A percentile compares a stretch with the other conserved stretches of the same genome.
phyloP scores from a whole-genome alignment of 192 early-diverging fungal genomes.

The Coemansia sp. region DNA sequence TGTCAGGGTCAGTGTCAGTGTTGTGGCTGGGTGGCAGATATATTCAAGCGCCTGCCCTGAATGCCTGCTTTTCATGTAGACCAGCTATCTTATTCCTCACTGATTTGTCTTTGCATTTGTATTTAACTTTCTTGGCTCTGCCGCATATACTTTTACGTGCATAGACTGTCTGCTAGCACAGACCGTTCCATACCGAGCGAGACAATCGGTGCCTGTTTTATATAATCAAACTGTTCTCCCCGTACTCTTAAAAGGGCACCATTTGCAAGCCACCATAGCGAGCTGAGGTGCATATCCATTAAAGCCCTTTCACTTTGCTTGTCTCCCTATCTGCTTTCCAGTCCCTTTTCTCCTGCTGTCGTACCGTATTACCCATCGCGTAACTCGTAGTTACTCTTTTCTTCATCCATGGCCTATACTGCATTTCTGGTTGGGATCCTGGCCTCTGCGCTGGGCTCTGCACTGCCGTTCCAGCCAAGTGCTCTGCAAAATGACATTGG shows the following conservation, averaged over 20 bases:
- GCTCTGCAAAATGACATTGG: slow-evolving; percentile 1
- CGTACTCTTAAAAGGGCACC: neutral
- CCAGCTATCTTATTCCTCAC: neutral
- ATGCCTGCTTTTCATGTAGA: neutral
- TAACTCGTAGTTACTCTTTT: neutral
- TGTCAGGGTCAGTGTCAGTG: neutral
- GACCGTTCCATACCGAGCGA: neutral
- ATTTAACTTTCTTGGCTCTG: neutral
- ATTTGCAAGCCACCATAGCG: neutral
- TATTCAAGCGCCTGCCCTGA: neutral
- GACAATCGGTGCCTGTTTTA: neutral
- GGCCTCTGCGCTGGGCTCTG: slow-evolving; percentile 10
- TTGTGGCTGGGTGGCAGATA: neutral
- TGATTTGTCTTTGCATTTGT: neutral
- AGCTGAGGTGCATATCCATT: neutral
- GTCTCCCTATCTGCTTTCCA: neutral
- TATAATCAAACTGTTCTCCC: neutral
- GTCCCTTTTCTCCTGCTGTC: neutral
- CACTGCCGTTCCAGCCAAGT: slow-evolving; percentile 12
- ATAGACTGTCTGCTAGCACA: neutral
- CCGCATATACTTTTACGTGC: neutral
- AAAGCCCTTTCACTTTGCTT: neutral
- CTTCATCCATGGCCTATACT: slow-evolving; percentile 8
- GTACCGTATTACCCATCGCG: neutral
- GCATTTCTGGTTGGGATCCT: slow-evolving; percentile 7